Percentiles rank a stretch among this genome's conserved stretches.
Evolutionary conservation across 2,329 filamentous ascomycete genomes (phyloP).

Genomic region (Fusarium miscanthi): DNA sequence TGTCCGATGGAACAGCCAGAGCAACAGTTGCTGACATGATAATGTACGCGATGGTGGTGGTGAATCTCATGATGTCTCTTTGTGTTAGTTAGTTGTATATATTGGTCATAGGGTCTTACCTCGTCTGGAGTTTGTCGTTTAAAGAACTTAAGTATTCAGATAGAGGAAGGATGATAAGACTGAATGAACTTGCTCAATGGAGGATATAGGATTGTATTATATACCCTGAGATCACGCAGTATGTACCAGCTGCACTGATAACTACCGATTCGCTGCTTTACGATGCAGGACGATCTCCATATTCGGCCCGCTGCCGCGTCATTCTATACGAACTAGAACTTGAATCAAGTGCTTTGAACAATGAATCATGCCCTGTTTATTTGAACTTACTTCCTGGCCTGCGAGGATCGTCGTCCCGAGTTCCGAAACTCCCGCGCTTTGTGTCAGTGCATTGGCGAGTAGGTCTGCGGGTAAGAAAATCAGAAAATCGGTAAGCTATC

Average conservation of each 20-base stretch:
- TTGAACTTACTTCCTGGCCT: rapidly evolving
- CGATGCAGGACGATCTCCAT: too few species aligned
- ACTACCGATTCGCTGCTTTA: neutral
- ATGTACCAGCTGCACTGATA: neutral
- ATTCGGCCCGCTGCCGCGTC: neutral
- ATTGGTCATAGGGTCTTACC: neutral
- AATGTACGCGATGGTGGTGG: neutral
- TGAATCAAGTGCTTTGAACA: neutral
- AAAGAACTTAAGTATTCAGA: neutral
- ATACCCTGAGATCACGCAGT: rapidly evolving
- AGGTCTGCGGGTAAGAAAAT: rapidly evolving
- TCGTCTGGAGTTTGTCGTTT: rapidly evolving
- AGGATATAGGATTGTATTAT: neutral
- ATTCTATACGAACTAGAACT: neutral
- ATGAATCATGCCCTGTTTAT: rapidly evolving
- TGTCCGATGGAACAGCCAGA: neutral
- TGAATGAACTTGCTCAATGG: too few species aligned
- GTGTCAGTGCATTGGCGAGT: too few species aligned
- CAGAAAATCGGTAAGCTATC: neutral
- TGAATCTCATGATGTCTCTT: neutral
- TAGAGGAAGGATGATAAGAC: too few species aligned
- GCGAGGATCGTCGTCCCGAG: neutral
- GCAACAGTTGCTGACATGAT: neutral
- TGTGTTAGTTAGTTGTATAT: rapidly evolving
- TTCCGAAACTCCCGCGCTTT: neutral